A percentile compares a stretch with the other conserved stretches of the same genome.
Evolutionary conservation across 257 asterid genomes (phyloP).

Genomic region (Solanum ahanhuiri): DNA sequence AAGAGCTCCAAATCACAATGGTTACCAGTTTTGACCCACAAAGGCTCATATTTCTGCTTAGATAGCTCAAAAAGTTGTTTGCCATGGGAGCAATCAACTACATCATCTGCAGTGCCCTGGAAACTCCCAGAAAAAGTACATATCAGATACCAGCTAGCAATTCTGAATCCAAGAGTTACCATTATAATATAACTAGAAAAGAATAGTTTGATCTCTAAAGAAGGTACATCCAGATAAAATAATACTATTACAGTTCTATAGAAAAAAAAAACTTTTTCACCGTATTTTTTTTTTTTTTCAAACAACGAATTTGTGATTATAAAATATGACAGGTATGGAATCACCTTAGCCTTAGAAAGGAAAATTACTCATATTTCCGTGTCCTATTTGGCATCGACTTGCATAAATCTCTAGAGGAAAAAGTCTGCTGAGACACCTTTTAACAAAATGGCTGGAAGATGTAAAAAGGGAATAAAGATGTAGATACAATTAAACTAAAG

Average conservation of each 20-base stretch:
- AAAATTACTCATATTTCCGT: not conserved
- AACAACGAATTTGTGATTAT: no score
- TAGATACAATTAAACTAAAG: not conserved
- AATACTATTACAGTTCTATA: not conserved
- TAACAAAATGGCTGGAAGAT: not conserved
- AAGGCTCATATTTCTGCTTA: conserved; percentile 87
- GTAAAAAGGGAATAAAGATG: not conserved
- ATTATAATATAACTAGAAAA: not conserved
- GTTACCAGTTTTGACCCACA: conserved; percentile 88
- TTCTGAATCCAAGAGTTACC: not conserved
- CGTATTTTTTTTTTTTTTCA: not conserved
- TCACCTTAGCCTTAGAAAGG: not conserved
- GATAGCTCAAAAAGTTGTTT: conserved; percentile 87
- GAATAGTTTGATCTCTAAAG: not conserved
- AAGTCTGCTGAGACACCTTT: not conserved
- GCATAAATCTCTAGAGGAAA: not conserved
- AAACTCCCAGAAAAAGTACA: not conserved
- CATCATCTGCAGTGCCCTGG: conserved; percentile 92
- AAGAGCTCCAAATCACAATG: conserved; percentile 94
- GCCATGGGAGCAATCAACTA: conserved; percentile 87
- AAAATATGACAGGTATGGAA: not conserved
- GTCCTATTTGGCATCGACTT: not conserved
- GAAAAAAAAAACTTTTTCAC: not conserved
- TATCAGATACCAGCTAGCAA: not conserved
- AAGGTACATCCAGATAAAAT: not conserved